phyloP scores from a whole-genome alignment of 495 filamentous ascomycete species.

The Pseudevernia furfuracea region DNA sequence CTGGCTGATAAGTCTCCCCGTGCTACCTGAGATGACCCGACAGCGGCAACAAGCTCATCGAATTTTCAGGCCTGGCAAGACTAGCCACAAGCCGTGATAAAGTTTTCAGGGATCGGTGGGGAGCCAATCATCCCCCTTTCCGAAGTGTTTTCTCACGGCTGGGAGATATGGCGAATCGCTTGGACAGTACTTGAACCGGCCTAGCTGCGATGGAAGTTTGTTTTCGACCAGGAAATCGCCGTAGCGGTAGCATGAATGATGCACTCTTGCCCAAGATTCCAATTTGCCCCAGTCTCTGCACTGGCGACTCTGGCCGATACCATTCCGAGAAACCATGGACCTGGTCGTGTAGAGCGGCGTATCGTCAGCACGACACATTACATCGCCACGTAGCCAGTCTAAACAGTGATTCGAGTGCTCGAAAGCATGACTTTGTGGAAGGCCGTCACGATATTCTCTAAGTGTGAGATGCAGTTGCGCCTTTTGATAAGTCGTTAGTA shows the following conservation, averaged over 20 bases:
- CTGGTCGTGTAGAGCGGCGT: constrained; percentile 24
- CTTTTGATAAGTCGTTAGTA: too few relatives aligned
- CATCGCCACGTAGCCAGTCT: constrained; percentile 27
- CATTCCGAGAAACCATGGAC: constrained; percentile 2
- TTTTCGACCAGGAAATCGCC: background rate
- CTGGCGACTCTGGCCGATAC: constrained; percentile 22
- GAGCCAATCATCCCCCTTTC: constrained; percentile 1
- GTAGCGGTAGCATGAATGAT: constrained; percentile 22
- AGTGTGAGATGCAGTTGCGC: too few relatives aligned
- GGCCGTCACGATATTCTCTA: too few relatives aligned
- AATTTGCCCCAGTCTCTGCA: constrained; percentile 28
- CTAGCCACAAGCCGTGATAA: too few relatives aligned
- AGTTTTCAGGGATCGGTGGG: too few relatives aligned
- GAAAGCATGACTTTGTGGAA: background rate
- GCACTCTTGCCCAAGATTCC: constrained; percentile 22
- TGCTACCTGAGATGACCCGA: too few relatives aligned
- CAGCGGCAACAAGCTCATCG: too few relatives aligned
- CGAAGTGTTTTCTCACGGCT: background rate
- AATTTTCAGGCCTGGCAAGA: too few relatives aligned
- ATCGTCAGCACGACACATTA: constrained; percentile 31
- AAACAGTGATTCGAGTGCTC: constrained; percentile 29
- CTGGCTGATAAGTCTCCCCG: too few relatives aligned
- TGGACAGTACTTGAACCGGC: background rate
- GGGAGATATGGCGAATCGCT: background rate
- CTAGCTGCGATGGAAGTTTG: background rate